A percentile compares a stretch with the other conserved stretches of the same genome.
phyloP scores from a whole-genome alignment of 2,329 filamentous ascomycete species.

The Leptographium radiaticola region DNA sequence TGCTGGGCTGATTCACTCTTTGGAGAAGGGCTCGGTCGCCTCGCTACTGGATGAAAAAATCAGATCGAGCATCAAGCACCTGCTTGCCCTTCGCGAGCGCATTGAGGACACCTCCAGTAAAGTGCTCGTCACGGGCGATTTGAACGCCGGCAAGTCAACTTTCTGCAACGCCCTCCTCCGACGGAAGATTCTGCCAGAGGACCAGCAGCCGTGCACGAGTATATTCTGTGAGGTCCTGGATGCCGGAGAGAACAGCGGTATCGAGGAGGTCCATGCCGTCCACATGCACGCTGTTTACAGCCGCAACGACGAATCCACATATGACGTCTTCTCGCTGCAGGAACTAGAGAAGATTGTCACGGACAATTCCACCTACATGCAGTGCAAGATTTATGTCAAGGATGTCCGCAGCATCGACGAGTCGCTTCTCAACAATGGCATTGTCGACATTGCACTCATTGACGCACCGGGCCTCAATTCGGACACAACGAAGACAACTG shows the following conservation, averaged over 20 bases:
- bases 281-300: constrained; percentile 71
- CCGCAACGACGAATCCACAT: constrained; percentile 85
- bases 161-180: constrained; percentile 96
- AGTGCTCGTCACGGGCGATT: constrained; percentile 85
- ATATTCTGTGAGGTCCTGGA: constrained; percentile 98
- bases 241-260: constrained; percentile 73
- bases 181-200: constrained; percentile 85
- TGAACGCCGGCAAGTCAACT: constrained; percentile 96
- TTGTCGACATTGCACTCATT: constrained; percentile 94
- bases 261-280: constrained; percentile 94
- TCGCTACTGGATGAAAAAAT: constrained; percentile 89
- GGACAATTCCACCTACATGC: constrained; percentile 77
- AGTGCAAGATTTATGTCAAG: constrained; percentile 94
- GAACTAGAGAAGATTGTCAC: constrained; percentile 82
- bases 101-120: constrained; percentile 98
- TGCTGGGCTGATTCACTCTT: constrained; percentile 80
- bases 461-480: constrained; percentile 93
- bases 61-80: constrained; percentile 80
- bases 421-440: constrained; percentile 89
- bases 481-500: constrained; percentile 93
- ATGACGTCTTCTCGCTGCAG: constrained; percentile 67
- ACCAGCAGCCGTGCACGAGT: constrained; percentile 94
- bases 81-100: constrained; percentile 73
- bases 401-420: constrained; percentile 83
- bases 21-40: constrained; percentile 86